A percentile compares a stretch with the other conserved stretches of the same genome.
phyloP scores from a whole-genome alignment of 495 filamentous ascomycete genomes.

The Annulohypoxylon bovei region DNA sequence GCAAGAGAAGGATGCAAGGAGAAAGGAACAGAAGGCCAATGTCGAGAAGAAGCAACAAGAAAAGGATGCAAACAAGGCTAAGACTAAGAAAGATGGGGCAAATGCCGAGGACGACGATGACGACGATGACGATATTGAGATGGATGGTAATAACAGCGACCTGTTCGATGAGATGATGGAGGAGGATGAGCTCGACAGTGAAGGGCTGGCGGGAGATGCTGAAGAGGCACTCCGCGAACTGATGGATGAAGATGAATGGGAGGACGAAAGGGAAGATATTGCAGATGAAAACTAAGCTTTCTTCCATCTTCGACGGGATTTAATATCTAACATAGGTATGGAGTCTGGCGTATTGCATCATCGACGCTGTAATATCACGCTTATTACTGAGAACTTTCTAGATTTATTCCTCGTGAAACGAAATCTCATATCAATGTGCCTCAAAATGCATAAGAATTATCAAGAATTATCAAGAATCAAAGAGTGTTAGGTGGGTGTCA shows the following conservation, averaged over 20 bases:
- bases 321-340: conserved; percentile 3
- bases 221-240: conserved; percentile 66
- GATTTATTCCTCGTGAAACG: neutral
- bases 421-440: neutral
- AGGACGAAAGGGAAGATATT: conserved; percentile 62
- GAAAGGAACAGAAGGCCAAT: conserved; percentile 84
- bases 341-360: conserved; percentile 15
- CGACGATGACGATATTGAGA: conserved; percentile 68
- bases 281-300: conserved; percentile 32
- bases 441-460: neutral
- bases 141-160: conserved; percentile 61
- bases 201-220: conserved; percentile 65
- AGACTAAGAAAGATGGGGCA: conserved; percentile 57
- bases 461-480: no score
- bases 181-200: conserved; percentile 63
- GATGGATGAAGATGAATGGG: conserved; percentile 65
- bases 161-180: conserved; percentile 65
- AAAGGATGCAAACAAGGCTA: conserved; percentile 56
- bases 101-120: conserved; percentile 65
- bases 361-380: conserved; percentile 11
- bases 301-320: neutral
- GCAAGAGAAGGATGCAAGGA: conserved; percentile 83
- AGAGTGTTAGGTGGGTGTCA: no score
- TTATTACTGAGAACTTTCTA: neutral
- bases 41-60: conserved; percentile 80